Base-by-base conservation (phyloP, 345 rosid genomes). In the Salix brachista region DNA sequence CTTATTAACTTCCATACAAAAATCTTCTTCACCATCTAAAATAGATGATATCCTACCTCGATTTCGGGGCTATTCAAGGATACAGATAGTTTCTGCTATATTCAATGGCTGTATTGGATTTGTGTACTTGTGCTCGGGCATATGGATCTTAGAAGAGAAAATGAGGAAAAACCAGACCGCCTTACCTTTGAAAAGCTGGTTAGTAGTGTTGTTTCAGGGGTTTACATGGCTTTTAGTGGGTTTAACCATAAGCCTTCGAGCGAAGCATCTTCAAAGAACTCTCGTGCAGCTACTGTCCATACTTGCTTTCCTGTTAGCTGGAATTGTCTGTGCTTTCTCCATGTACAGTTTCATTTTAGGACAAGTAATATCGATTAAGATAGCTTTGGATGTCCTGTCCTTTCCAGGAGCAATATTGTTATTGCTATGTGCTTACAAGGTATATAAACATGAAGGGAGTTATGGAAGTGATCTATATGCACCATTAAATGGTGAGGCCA, bases 41-140 rank as follows among this genome's bases (percentile, higher is more conserved):
- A 75, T 48, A 6, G 72, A 65, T 13, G 73, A 28, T 16, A 23
- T 82, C 30, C 74, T 80, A 19, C 36, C 77, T 18, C 75, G 83
- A 65, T 79, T 72, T 64, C 86, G 65, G 9, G 75, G 79, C 2
- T 68, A 73, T 41, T 83, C 90, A 12, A 76, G 76, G 17, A 77
- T 89, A 69, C 93, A 87, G 70, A 75, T 83, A 17, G 76, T 78
- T 0, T 89, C 99, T 58, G 87, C 86, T 17, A 13, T 87, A 9
- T 70, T 86, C 67, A 93, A 93, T 80, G 92, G 91, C 5, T 74
- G 85, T 75, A 77, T 93, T 56, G 99, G 97, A 52, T 64, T 89
- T 50, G 69, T 81, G 36, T 89, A 90, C 83, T 71, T 90, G 23
- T 70, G 90, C 73, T 80, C 86, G 41, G 93, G 91, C 75, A 65